Evolutionary conservation across 176 grass and related monocot species (phyloP), one percentile per base, ranked within the genome.

Genomic region (Zea mays): DNA sequence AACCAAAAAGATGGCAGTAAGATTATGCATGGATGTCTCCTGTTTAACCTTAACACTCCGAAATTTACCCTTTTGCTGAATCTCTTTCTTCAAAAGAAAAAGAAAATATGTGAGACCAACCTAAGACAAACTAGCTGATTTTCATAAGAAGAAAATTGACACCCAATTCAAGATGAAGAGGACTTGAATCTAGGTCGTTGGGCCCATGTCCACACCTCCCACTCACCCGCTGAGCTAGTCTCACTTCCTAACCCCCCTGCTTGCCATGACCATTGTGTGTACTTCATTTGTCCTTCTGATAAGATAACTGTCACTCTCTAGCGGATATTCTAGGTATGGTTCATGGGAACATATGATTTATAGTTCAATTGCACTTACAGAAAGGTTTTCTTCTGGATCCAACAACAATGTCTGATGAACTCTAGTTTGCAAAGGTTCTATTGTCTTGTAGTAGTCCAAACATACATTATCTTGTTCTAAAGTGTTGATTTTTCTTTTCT

Each of bases 401-500:
- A 66, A 65, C 37, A 41, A 0, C 45, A 45, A 27, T 5, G 19
- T 46, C 16, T 67, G 76, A 7, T 62, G 34, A 46, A 70, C 55
- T 69, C 12, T 39, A 41, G 55, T 57, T 54, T 54, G 74, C 20
- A 15, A 38, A 56, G 8, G 39, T 15, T 63, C 78, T 57, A 14
- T 57, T 62, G 52, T 74, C 38, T 50, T 82, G 38, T 34, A 66
- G 11, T 49, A 72, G 55, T 59, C 5, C 72, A 49, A 69, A 59
- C 63, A 69, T 69, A 21, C 64, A 33, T 66, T 48, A n/a, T 77
- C 47, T 19, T 82, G 49, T 76, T 57, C 47, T 3, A 65, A 46
- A 67, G 27, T 68, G 10, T 62, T 81, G 66, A 82, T 82, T 19
- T 82, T 71, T 76, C 8, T 72, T 74, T 36, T 75, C 27, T 16